Base-by-base conservation (phyloP, 2,329 filamentous ascomycete species). In the Aspergillus unguis region DNA sequence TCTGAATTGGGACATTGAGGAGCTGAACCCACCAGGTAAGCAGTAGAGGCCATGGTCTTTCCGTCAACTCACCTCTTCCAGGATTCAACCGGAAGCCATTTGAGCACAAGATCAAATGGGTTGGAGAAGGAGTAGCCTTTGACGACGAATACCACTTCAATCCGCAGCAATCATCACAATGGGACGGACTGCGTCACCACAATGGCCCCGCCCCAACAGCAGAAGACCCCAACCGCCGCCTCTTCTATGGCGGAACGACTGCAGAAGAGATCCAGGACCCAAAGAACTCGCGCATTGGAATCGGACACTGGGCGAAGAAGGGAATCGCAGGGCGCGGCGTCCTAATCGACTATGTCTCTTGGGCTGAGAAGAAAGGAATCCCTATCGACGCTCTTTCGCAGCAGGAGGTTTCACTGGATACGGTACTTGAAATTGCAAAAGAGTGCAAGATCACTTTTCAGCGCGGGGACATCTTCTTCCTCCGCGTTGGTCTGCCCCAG, bases 1-100 rank as follows among this genome's bases (percentile, higher is more conserved):
- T 45, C 65, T 85, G 26, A 79, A 80, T 35, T 84, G 81, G 81
- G 76, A 80, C 28, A 66, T 84, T 36, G 75, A 76, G 44, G 83
- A 84, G 60, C 67, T 83, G 2, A 77, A 81, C n/a, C 66, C 65
- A 9, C 68, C 70, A 49, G 68, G 67, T 70, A 60, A 5, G 38
- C 31, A 23, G 5, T 3, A 32, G 5, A 6, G 7, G 42, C n/a
- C 23, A 27, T 29, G 11, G 9, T 31, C 3, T 9, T 17, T 26
- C 29, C 1, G 9, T 25, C 10, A 3, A 10, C 23, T 31, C 29
- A 31, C 23, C 36, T 48, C n/a, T 42, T 6, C 23, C 27, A 51
- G 77, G 78, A 44, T 82, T 83, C 57, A 74, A 75, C 35, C 74
- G 82, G 9, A 76, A 77, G 41, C 71, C 76, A 3, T 78, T 78